A percentile compares a stretch with the other conserved stretches of the same genome.
These are phyloP conservation scores for Dipteronia sinensis DNA, from an alignment of 345 rosid genomes.

Conservation along the genomic window DNA sequence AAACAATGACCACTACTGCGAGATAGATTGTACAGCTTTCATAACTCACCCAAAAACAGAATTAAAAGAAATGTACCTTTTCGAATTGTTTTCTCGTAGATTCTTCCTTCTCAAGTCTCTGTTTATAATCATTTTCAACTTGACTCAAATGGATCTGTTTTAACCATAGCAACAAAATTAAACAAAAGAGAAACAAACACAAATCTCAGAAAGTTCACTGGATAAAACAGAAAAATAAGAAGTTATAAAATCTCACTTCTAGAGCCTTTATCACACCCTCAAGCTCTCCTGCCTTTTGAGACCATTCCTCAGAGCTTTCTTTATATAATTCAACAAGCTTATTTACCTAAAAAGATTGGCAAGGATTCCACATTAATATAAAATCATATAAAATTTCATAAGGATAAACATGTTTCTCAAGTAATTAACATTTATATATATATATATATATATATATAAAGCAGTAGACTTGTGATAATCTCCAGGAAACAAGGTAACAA, in stretches of 20 bases:
- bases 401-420: not conserved
- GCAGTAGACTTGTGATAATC: not conserved
- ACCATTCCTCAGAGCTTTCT: conserved; percentile 96
- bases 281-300: conserved; percentile 90
- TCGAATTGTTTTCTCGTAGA: conserved; percentile 59
- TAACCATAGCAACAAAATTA: conserved; percentile 21
- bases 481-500: not conserved
- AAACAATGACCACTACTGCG: not conserved
- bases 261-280: conserved; percentile 95
- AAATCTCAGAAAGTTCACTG: not conserved
- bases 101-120: conserved; percentile 74
- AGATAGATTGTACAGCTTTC: not conserved
- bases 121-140: conserved; percentile 73
- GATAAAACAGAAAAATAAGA: not conserved
- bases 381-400: not conserved
- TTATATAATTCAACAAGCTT: conserved; percentile 88
- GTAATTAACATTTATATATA: not conserved
- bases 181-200: conserved; percentile 20
- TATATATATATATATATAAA: not conserved
- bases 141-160: conserved; percentile 68
- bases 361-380: conserved; percentile 22
- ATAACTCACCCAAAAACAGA: conserved; percentile 4
- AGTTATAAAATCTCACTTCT: conserved; percentile 56
- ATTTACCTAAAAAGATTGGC: conserved; percentile 50
- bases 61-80: conserved; percentile 54